phyloP scores from a whole-genome alignment of 257 asterid genomes.

The Rubia yunnanensis region DNA sequence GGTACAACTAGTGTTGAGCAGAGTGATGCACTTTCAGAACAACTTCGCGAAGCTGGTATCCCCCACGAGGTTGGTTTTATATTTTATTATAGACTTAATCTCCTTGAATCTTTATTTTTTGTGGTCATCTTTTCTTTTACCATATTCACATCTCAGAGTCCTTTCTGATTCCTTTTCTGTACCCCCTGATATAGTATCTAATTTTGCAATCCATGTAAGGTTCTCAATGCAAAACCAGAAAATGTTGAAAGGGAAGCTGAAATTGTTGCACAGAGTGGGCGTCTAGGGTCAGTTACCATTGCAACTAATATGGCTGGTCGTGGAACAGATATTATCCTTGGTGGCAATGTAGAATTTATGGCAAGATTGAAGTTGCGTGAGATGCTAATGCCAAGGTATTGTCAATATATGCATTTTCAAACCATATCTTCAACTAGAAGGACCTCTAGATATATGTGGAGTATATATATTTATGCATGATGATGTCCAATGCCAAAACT shows the following conservation, averaged over 20 bases:
- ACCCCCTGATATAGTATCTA: not conserved
- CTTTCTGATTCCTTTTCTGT: constrained; percentile 5
- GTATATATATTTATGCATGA: not conserved
- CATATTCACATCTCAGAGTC: not conserved
- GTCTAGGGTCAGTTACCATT: constrained; percentile 94
- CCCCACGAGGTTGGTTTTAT: constrained; percentile 75
- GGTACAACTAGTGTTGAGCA: constrained; percentile 99
- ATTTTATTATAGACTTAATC: constrained; percentile 1
- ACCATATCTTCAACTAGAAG: not conserved
- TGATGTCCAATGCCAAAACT: not conserved
- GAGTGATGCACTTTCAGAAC: constrained; percentile 83
- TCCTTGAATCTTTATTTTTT: not conserved
- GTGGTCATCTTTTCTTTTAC: not conserved
- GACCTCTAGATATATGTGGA: not conserved
- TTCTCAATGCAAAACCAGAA: constrained; percentile 98
- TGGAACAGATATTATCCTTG: constrained; percentile 97
- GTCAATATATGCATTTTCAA: not conserved
- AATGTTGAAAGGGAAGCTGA: constrained; percentile 99
- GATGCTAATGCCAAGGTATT: constrained; percentile 95
- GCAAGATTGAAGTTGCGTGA: constrained; percentile 96
- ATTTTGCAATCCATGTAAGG: constrained; percentile 31
- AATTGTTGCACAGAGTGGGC: constrained; percentile 99
- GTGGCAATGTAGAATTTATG: constrained; percentile 99
- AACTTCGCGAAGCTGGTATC: constrained; percentile 79
- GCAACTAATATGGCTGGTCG: constrained; percentile 99